Percentiles rank a stretch among this genome's conserved stretches.
Conservation (phyloP, 139 green algal species). For the Raphidocelis subcapitata region DNA sequence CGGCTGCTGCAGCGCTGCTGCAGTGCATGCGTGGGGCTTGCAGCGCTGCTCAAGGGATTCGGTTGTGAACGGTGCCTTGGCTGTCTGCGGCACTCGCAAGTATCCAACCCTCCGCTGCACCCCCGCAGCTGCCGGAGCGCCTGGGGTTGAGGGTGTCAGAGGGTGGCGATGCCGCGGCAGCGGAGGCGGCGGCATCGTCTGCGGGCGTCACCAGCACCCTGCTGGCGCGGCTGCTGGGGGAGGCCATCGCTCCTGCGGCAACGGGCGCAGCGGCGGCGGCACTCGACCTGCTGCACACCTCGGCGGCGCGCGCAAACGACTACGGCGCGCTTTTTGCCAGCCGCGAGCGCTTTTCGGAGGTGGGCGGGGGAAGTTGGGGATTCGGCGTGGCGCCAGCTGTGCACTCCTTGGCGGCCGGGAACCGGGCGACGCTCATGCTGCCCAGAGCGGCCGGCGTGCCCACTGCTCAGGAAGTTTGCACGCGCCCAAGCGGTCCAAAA, state of each 20-base stretch:
- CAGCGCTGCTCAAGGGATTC: too few species aligned
- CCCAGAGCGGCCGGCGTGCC: too few species aligned
- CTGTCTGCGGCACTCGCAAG: too few species aligned
- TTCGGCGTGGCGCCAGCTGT: too few species aligned
- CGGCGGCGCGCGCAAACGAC: conserved; percentile 38
- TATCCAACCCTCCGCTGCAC: conserved; percentile 1
- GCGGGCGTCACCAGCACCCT: neutral
- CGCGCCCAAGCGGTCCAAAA: too few species aligned
- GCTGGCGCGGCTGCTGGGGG: conserved; percentile 8
- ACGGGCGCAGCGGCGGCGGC: conserved; percentile 14
- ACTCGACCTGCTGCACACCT: conserved; percentile 31
- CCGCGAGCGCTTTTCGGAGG: conserved; percentile 25
- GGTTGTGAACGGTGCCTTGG: too few species aligned
- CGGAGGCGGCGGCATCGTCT: neutral
- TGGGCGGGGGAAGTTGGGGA: neutral
- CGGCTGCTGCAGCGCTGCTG: conserved; percentile 2
- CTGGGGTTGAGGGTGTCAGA: neutral
- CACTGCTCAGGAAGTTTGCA: too few species aligned
- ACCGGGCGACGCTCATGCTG: too few species aligned
- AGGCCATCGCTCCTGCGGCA: conserved; percentile 6
- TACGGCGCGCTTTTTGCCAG: conserved; percentile 22
- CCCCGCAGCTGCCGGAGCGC: neutral
- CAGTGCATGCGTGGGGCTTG: neutral
- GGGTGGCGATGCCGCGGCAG: neutral
- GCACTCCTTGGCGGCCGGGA: too few species aligned